phyloP scores from a whole-genome alignment of 176 grass and related monocot genomes.

The Avena atlantica region DNA sequence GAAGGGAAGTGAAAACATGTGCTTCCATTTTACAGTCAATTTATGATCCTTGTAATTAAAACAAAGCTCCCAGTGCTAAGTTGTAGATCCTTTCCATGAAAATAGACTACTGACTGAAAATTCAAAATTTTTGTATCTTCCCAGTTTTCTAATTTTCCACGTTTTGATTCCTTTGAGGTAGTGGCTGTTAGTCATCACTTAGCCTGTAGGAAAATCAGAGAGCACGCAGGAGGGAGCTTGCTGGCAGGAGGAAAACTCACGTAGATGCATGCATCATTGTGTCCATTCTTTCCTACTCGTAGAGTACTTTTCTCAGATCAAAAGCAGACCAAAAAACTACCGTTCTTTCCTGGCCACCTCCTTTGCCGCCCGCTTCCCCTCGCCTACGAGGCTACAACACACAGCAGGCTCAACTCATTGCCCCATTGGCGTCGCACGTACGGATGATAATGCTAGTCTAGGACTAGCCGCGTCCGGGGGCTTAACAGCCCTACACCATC shows the following conservation, averaged over 20 bases:
- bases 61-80: neutral
- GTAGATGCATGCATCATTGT: constrained; percentile 51
- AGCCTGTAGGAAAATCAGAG: constrained; percentile 8
- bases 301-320: constrained; percentile 7
- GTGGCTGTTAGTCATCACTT: no score
- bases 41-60: neutral
- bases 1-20: neutral
- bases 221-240: neutral
- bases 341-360: constrained; percentile 24
- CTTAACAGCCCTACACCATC: constrained; percentile 56
- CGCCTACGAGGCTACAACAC: neutral
- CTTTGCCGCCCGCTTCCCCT: constrained; percentile 51
- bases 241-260: constrained; percentile 5
- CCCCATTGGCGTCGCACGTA: constrained; percentile 45
- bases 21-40: neutral
- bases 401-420: constrained; percentile 33
- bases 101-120: neutral
- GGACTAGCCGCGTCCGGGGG: constrained; percentile 49
- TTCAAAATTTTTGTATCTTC: neutral
- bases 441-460: constrained; percentile 56
- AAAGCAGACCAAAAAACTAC: constrained; percentile 55
- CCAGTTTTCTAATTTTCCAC: neutral
- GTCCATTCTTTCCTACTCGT: constrained; percentile 31
- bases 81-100: neutral
- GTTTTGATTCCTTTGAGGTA: neutral